phyloP scores from a whole-genome alignment of 2,329 filamentous ascomycete species.

The Alternaria metachromatica region DNA sequence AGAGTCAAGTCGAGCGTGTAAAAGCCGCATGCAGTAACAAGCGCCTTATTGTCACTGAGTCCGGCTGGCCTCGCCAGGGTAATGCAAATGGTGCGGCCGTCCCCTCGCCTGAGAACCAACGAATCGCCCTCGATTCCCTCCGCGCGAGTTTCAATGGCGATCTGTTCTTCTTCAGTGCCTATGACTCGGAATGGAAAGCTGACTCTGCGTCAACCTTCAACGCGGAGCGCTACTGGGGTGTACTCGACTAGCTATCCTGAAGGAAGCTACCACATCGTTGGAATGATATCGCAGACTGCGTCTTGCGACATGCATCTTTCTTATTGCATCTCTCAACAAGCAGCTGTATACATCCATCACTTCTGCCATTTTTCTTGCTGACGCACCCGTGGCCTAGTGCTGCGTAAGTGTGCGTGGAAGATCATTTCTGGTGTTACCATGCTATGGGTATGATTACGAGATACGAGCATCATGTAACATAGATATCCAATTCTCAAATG shows the following conservation, averaged over 20 bases:
- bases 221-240: conserved; percentile 79
- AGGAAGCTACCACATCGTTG: background rate
- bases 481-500: conserved; percentile 34
- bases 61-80: conserved; percentile 81
- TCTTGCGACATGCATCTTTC: conserved; percentile 1
- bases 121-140: conserved; percentile 69
- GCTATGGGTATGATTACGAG: conserved; percentile 12
- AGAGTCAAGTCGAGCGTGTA: conserved; percentile 60
- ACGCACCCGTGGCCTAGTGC: conserved; percentile 21
- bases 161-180: conserved; percentile 78
- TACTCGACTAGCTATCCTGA: conserved; percentile 24
- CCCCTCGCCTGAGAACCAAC: conserved; percentile 71
- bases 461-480: conserved; percentile 35
- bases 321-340: conserved; percentile 5
- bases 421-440: conserved; percentile 35
- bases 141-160: conserved; percentile 64
- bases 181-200: conserved; percentile 80
- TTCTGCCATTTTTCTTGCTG: conserved; percentile 20
- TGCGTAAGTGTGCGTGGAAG: conserved; percentile 16
- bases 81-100: conserved; percentile 70
- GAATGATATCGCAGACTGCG: background rate
- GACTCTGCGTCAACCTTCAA: conserved; percentile 68
- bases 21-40: conserved; percentile 60
- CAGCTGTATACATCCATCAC: conserved; percentile 18
- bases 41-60: conserved; percentile 77